Evolutionary conservation across 1,139 yeast genomes (phyloP).

Genomic region (Arxiozyma telluris): DNA sequence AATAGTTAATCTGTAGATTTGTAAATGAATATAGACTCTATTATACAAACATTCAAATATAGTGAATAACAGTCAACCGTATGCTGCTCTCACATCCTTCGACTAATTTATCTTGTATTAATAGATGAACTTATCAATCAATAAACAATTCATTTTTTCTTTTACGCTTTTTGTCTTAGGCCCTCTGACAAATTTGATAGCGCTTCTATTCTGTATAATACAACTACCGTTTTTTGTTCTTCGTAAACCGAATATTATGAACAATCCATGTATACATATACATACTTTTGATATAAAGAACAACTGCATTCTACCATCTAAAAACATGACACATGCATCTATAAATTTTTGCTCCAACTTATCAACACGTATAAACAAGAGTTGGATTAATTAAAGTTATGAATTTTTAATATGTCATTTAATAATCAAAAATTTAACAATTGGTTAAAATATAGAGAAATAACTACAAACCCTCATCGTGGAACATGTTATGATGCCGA

Average conservation of each 20-base stretch:
- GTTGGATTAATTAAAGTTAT: background rate
- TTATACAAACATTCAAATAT: too few relatives aligned
- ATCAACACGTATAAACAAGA: too few relatives aligned
- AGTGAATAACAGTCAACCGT: too few relatives aligned
- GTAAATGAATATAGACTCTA: too few relatives aligned
- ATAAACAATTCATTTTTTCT: background rate
- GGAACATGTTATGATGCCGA: conserved; percentile 1
- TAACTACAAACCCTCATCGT: background rate
- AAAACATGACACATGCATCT: background rate
- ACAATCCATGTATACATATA: background rate
- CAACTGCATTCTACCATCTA: too few relatives aligned
- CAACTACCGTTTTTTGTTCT: background rate
- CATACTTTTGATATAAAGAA: background rate
- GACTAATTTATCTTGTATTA: too few relatives aligned
- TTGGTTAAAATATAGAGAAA: background rate
- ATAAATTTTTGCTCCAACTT: background rate
- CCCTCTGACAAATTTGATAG: background rate
- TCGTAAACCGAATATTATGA: too few relatives aligned
- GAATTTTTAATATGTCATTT: background rate
- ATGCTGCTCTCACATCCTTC: too few relatives aligned
- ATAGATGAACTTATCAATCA: too few relatives aligned
- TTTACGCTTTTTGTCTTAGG: background rate
- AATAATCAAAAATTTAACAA: background rate
- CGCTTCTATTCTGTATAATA: background rate
- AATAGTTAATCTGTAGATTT: too few relatives aligned